A percentile compares a stretch with the other conserved stretches of the same genome.
phyloP scores from a whole-genome alignment of 495 filamentous ascomycete species.

The Podospora australis region DNA sequence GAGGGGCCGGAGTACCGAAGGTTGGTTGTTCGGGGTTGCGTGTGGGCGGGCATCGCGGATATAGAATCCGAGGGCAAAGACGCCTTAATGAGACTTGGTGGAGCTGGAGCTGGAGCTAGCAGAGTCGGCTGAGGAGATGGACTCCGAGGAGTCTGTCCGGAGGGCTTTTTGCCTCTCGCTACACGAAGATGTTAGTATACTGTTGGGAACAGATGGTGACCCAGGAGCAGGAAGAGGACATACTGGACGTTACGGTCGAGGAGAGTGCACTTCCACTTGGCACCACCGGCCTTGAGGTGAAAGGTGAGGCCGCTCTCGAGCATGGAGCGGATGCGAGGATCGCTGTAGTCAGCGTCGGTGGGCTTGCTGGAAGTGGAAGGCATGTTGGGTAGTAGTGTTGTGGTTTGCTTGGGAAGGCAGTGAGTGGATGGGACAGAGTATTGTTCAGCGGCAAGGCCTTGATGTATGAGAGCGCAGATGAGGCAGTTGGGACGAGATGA shows the following conservation, averaged over 20 bases:
- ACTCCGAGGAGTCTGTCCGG: constrained; percentile 18
- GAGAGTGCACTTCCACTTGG: constrained; percentile 35
- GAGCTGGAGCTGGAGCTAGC: constrained; percentile 22
- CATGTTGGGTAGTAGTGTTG: neutral
- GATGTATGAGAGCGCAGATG: neutral
- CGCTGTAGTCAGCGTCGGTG: constrained; percentile 7
- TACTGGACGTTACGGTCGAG: constrained; percentile 39
- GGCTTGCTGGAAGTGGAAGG: constrained; percentile 2
- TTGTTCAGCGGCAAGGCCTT: neutral
- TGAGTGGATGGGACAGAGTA: neutral
- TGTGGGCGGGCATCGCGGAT: too few species aligned
- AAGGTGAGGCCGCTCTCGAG: constrained; percentile 36
- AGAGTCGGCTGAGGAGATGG: constrained; percentile 25
- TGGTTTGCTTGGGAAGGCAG: neutral
- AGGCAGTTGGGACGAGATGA: neutral
- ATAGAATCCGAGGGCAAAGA: neutral
- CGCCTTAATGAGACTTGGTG: constrained; percentile 21
- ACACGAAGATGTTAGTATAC: too few species aligned
- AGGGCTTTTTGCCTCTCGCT: constrained; percentile 32
- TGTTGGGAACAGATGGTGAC: neutral
- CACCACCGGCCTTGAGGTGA: constrained; percentile 35
- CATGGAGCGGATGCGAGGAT: constrained; percentile 24
- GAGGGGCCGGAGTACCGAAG: too few species aligned
- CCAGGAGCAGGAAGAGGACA: constrained; percentile 4
- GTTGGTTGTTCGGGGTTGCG: too few species aligned